Percentiles rank a stretch among this genome's conserved stretches.
These are phyloP conservation scores for Colletotrichum chrysophilum DNA, from an alignment of 2,329 filamentous ascomycete genomes.

Conservation along the genomic window DNA sequence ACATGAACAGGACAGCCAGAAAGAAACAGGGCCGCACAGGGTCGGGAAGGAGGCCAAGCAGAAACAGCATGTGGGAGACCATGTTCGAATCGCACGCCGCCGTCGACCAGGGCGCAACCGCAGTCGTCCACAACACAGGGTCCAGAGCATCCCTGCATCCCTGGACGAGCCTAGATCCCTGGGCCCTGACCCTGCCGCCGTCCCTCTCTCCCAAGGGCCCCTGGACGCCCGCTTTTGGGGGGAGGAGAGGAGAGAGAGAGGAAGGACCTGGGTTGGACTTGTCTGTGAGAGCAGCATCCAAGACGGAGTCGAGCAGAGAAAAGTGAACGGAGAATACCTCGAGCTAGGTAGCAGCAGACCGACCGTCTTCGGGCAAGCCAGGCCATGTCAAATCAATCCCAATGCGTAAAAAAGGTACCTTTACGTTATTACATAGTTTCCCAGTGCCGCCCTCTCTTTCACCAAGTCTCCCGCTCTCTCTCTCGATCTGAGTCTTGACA, in stretches of 20 bases:
- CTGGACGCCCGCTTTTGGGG: neutral
- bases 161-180: slow-evolving; percentile 6
- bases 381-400: neutral
- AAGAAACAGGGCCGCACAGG: neutral
- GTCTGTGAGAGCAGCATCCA: neutral
- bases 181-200: neutral
- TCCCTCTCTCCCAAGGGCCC: neutral
- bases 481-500: neutral
- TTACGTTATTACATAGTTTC: neutral
- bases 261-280: neutral
- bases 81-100: slow-evolving; percentile 6
- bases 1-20: neutral
- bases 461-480: neutral
- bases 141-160: slow-evolving; percentile 17
- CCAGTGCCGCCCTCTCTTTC: neutral
- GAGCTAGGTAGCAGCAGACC: neutral
- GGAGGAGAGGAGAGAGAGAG: neutral
- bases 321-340: neutral
- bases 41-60: neutral
- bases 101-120: neutral
- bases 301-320: neutral
- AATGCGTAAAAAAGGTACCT: neutral
- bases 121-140: neutral
- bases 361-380: neutral
- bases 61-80: neutral